Percentiles rank a stretch among this genome's conserved stretches.
Conservation (phyloP, 192 early-diverging fungal genomes). For the Entrophospora sp. region DNA sequence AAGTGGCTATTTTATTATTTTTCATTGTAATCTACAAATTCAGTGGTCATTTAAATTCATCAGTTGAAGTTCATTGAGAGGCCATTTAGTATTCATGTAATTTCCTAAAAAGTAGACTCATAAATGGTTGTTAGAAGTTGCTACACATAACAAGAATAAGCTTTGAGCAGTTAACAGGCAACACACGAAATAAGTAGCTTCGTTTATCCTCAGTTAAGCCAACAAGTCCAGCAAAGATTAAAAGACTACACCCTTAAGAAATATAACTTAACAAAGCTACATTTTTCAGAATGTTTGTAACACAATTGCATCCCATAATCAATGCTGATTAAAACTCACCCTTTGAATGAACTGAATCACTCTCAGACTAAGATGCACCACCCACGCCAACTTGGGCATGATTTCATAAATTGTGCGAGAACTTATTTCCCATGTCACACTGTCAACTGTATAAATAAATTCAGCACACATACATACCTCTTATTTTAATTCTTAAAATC, state of each 20-base stretch:
- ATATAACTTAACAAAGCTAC: neutral
- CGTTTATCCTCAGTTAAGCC: slow-evolving; percentile 21
- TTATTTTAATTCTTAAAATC: neutral
- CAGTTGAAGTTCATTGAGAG: too few species aligned
- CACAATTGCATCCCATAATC: neutral
- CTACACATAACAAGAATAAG: neutral
- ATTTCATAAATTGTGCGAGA: neutral
- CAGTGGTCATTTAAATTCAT: too few species aligned
- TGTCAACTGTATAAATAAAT: neutral
- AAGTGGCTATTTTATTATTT: too few species aligned
- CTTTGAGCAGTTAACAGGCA: neutral
- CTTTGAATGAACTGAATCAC: neutral
- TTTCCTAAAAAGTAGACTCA: too few species aligned
- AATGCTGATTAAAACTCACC: slow-evolving; percentile 4
- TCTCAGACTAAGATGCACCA: neutral
- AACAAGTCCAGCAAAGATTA: slow-evolving; percentile 11
- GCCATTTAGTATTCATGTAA: too few species aligned
- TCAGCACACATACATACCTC: neutral
- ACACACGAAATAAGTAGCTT: slow-evolving; percentile 13
- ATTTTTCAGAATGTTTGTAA: slow-evolving; percentile 2
- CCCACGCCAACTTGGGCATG: neutral
- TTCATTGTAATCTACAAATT: too few species aligned
- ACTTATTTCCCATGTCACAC: slow-evolving; percentile 2
- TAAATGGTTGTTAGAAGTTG: slow-evolving; percentile 2
- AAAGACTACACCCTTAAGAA: slow-evolving; percentile 3